Evolutionary conservation across 1,284 basidiomycete species (phyloP).

Genomic region (Tranzscheliella williamsii): DNA sequence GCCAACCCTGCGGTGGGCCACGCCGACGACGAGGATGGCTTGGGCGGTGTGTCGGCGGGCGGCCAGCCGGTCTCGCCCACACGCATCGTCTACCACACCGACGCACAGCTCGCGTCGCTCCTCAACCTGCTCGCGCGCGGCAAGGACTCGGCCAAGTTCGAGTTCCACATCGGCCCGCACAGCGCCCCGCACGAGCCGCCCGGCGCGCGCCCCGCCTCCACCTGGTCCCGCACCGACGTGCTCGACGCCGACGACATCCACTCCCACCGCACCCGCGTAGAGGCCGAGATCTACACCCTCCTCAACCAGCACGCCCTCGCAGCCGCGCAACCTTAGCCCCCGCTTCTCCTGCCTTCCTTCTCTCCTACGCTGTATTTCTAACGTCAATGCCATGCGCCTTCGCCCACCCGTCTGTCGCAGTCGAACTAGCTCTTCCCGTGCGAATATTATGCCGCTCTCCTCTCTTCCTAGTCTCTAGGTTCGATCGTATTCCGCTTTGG

Average conservation of each 20-base stretch:
- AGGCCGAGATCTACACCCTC: constrained; percentile 45
- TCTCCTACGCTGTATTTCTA: too few species aligned
- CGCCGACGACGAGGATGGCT: neutral
- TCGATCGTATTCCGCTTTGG: too few species aligned
- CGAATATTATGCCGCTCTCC: too few species aligned
- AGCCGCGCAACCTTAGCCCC: too few species aligned
- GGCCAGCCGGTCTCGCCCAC: constrained; percentile 23
- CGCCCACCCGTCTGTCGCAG: too few species aligned
- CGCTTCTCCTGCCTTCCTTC: too few species aligned
- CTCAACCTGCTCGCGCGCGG: constrained; percentile 40
- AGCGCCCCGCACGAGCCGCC: neutral
- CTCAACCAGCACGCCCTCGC: constrained; percentile 22
- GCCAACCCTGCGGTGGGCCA: constrained; percentile 5
- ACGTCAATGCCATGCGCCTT: too few species aligned
- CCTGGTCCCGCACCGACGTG: constrained; percentile 1
- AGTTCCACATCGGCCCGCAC: constrained; percentile 24
- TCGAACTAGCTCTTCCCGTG: too few species aligned
- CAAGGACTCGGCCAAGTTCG: constrained; percentile 51
- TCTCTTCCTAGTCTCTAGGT: too few species aligned
- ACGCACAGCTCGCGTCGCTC: constrained; percentile 46
- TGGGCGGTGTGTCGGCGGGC: constrained; percentile 14
- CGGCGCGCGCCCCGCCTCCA: neutral
- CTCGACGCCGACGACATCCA: constrained; percentile 25
- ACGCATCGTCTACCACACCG: constrained; percentile 51
- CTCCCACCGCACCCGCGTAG: constrained; percentile 24